phyloP scores from a whole-genome alignment of 1,139 yeast genomes.

The Zygosaccharomyces sapae region DNA sequence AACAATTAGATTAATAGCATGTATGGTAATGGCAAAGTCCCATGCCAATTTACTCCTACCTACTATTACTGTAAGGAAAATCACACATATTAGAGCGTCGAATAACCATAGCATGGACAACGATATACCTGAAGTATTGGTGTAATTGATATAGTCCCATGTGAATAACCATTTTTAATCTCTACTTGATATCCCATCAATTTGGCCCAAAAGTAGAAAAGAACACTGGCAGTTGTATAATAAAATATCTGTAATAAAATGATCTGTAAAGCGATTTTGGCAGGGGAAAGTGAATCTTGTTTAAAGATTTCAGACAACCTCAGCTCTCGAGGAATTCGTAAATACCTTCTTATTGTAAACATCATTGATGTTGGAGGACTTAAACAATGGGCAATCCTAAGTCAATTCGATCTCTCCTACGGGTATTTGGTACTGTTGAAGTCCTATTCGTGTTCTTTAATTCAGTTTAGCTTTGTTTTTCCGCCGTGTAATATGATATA shows the following conservation, averaged over 20 bases:
- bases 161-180: conserved; percentile 63
- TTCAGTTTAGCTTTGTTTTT: neutral
- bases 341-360: conserved; percentile 29
- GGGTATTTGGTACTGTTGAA: neutral
- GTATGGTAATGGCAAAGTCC: conserved; percentile 91
- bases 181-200: conserved; percentile 62
- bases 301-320: conserved; percentile 35
- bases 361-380: conserved; percentile 8
- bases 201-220: conserved; percentile 54
- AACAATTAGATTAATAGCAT: conserved; percentile 68
- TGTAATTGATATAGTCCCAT: conserved; percentile 71
- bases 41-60: conserved; percentile 92
- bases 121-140: conserved; percentile 76
- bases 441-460: conserved; percentile 1
- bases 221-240: conserved; percentile 55
- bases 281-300: conserved; percentile 42
- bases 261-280: conserved; percentile 50
- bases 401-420: neutral
- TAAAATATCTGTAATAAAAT: conserved; percentile 61
- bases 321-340: conserved; percentile 32
- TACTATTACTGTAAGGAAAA: conserved; percentile 79
- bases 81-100: conserved; percentile 71
- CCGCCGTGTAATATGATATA: conserved; percentile 3
- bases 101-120: conserved; percentile 72
- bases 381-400: neutral